These are phyloP conservation scores for Cucurbita argyrosperma DNA, from an alignment of 306 rosid genomes.

Conservation along the genomic window DNA sequence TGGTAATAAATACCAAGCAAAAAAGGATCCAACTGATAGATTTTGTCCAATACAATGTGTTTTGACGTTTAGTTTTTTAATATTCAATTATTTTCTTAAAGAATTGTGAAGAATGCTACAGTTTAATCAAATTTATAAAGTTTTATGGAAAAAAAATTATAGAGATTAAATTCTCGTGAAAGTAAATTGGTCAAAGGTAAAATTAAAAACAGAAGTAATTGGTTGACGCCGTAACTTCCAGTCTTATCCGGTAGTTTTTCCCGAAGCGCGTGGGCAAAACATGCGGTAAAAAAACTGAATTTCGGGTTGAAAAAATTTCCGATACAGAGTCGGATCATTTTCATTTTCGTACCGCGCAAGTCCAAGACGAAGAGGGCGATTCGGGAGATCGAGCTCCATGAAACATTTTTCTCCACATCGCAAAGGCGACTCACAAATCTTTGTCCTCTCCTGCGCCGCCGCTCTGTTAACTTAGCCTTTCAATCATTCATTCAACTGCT, in stretches of 20 bases:
- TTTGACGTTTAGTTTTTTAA: no score
- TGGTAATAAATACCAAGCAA: no score
- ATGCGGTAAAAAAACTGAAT: neutral
- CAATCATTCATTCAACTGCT: neutral
- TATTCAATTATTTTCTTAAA: no score
- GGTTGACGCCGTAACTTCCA: neutral
- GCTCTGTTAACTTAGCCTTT: neutral
- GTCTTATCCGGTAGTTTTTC: neutral
- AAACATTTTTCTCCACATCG: neutral
- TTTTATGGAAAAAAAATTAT: no score
- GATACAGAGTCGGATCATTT: neutral
- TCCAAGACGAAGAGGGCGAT: neutral
- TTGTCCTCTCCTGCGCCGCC: neutral
- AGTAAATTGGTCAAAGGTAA: no score
- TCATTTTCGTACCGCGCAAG: neutral
- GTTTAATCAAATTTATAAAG: no score
- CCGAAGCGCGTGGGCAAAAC: neutral
- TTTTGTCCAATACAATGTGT: no score
- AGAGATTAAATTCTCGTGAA: no score
- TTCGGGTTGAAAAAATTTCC: neutral
- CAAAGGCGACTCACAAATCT: conserved; percentile 1
- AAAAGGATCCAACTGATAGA: no score
- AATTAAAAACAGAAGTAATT: neutral
- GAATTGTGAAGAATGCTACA: no score
- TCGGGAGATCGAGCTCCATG: neutral